These are phyloP conservation scores for Cicer yamashitae DNA, from an alignment of 306 rosid species.

Conservation along the genomic window DNA sequence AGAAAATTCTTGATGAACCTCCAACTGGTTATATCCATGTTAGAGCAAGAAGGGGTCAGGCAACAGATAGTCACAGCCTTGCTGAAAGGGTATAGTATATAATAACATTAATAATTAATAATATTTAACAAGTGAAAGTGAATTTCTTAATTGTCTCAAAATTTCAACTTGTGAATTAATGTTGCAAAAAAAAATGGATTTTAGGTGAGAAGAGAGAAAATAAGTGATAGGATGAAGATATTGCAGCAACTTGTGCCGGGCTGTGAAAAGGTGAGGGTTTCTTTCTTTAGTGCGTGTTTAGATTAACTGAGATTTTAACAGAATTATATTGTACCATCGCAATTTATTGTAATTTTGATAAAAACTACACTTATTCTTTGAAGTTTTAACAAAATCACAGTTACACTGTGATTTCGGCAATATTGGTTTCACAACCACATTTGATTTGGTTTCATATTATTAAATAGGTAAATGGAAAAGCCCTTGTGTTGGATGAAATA, in stretches of 20 bases:
- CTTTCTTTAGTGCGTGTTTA: neutral
- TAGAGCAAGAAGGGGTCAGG: conserved; percentile 98
- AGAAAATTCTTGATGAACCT: conserved; percentile 59
- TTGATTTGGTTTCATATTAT: conserved; percentile 50
- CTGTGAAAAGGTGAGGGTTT: conserved; percentile 76
- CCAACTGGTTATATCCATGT: conserved; percentile 87
- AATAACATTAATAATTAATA: too few relatives aligned
- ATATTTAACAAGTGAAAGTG: neutral
- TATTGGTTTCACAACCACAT: conserved; percentile 41
- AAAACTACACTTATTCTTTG: too few relatives aligned
- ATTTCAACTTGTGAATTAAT: conserved; percentile 33
- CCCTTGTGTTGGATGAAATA: conserved; percentile 96
- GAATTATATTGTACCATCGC: fast-evolving
- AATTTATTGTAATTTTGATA: too few relatives aligned
- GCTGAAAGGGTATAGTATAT: conserved; percentile 79
- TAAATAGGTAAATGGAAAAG: conserved; percentile 87
- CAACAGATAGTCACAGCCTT: conserved; percentile 98
- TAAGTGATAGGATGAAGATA: conserved; percentile 92
- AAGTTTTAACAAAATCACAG: too few relatives aligned
- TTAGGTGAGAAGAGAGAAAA: conserved; percentile 96
- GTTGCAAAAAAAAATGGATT: conserved; percentile 41
- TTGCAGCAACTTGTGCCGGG: conserved; percentile 92
- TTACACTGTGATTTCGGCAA: too few relatives aligned
- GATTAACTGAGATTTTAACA: too few relatives aligned
- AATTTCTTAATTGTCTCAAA: conserved; percentile 23